Conservation (phyloP, 495 filamentous ascomycete genomes). For the Lophiostoma macrostomum region DNA sequence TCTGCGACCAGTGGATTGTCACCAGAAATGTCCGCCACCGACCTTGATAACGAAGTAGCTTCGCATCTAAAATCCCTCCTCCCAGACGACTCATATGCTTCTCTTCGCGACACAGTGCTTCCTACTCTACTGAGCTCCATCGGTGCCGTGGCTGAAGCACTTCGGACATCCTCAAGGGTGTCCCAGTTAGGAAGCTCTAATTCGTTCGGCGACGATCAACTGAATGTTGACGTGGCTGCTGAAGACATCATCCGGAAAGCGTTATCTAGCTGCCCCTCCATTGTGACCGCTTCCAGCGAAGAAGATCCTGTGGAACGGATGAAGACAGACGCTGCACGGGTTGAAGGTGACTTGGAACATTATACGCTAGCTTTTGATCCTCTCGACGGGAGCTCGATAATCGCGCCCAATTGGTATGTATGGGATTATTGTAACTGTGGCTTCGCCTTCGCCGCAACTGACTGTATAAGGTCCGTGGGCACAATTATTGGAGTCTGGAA, state of each 20-base stretch:
- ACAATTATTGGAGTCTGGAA: slow-evolving; percentile 54
- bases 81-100: not conserved
- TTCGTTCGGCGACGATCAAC: slow-evolving; percentile 53
- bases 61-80: slow-evolving; percentile 11
- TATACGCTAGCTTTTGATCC: slow-evolving; percentile 57
- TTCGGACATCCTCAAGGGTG: slow-evolving; percentile 44
- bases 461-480: too few species aligned
- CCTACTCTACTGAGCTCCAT: slow-evolving; percentile 44
- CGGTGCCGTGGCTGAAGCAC: slow-evolving; percentile 37
- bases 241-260: slow-evolving; percentile 47
- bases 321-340: not conserved
- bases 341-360: slow-evolving; percentile 41
- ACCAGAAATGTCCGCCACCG: too few species aligned
- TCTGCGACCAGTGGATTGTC: too few species aligned
- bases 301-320: slow-evolving; percentile 50
- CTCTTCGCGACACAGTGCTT: slow-evolving; percentile 40
- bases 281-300: slow-evolving; percentile 50
- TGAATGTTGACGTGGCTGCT: slow-evolving; percentile 54
- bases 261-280: slow-evolving; percentile 43
- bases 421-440: too few species aligned
- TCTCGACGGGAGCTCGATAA: slow-evolving; percentile 54
- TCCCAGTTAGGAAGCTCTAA: slow-evolving; percentile 48
- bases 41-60: too few species aligned
- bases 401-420: slow-evolving; percentile 54
- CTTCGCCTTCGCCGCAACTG: too few species aligned